Conservation (phyloP, 1,284 basidiomycete genomes). For the Xerocomus nothofagi region DNA sequence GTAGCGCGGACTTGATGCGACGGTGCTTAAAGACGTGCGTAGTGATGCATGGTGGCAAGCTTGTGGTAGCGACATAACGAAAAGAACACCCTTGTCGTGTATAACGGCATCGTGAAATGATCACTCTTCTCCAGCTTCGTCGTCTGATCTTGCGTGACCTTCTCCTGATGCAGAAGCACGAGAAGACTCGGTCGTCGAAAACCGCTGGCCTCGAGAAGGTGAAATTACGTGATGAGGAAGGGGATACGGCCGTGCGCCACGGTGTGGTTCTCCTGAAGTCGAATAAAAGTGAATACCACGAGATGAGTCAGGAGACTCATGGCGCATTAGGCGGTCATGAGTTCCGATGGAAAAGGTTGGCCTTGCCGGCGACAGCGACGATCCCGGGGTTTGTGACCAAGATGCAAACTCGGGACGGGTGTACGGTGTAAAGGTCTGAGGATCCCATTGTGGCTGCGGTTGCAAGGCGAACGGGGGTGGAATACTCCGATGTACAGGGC, state of each 20-base stretch:
- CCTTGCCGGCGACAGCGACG: constrained; percentile 17
- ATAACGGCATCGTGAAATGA: constrained; percentile 19
- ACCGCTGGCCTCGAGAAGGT: constrained; percentile 17
- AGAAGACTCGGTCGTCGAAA: constrained; percentile 14
- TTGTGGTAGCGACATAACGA: neutral
- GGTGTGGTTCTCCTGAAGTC: constrained; percentile 15
- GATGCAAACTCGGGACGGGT: constrained; percentile 38
- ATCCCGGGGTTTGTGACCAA: constrained; percentile 38
- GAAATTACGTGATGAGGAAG: constrained; percentile 19
- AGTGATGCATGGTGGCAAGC: neutral
- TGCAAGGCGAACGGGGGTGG: constrained; percentile 68
- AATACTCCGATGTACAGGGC: constrained; percentile 30
- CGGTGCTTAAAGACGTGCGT: constrained; percentile 1
- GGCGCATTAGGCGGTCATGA: constrained; percentile 16
- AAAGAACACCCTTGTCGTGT: neutral
- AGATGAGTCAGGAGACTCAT: constrained; percentile 11
- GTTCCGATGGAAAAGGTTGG: constrained; percentile 17
- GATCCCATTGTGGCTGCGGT: constrained; percentile 63
- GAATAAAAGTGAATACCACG: constrained; percentile 12
- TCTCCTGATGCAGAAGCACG: constrained; percentile 14
- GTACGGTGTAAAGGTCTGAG: constrained; percentile 37
- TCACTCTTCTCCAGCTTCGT: constrained; percentile 20
- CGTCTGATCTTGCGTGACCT: constrained; percentile 20
- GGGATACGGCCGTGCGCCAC: constrained; percentile 8
- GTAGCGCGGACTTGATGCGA: constrained; percentile 9